A percentile compares a stretch with the other conserved stretches of the same genome.
Conservation (phyloP, 441 rosid genomes). For the Populus hybrid region DNA sequence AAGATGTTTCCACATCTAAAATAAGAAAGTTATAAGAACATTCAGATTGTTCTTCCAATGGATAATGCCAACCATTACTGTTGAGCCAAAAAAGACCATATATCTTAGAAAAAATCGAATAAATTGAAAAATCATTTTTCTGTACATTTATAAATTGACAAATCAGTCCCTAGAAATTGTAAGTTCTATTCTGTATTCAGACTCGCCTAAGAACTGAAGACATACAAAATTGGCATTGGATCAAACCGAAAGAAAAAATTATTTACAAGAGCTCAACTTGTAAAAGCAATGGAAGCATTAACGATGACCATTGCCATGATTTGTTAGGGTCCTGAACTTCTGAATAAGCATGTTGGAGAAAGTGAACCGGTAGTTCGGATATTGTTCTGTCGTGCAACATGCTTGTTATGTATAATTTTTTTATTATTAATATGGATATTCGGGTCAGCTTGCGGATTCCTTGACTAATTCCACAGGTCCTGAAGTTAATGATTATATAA, state of each 20-base stretch:
- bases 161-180: background rate
- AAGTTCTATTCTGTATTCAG: background rate
- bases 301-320: background rate
- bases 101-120: too few species aligned
- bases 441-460: too few species aligned
- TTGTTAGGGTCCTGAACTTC: slow-evolving; percentile 82
- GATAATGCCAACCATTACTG: too few species aligned
- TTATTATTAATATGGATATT: too few species aligned
- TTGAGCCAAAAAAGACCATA: too few species aligned
- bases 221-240: slow-evolving; percentile 6
- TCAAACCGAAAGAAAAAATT: background rate
- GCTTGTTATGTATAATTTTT: slow-evolving; percentile 7
- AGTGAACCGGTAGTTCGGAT: slow-evolving; percentile 84
- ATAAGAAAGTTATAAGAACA: too few species aligned
- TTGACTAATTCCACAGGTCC: too few species aligned
- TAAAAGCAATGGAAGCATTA: background rate
- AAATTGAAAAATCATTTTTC: background rate
- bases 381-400: slow-evolving; percentile 79
- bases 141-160: slow-evolving; percentile 13
- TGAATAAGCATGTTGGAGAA: slow-evolving; percentile 93
- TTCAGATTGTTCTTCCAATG: too few species aligned
- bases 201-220: slow-evolving; percentile 4
- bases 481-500: too few species aligned
- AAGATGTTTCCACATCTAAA: too few species aligned
- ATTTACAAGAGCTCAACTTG: too few species aligned